Percentiles rank a stretch among this genome's conserved stretches.
phyloP scores from a whole-genome alignment of 2,329 filamentous ascomycete species.

The Aspergillus amoenus region DNA sequence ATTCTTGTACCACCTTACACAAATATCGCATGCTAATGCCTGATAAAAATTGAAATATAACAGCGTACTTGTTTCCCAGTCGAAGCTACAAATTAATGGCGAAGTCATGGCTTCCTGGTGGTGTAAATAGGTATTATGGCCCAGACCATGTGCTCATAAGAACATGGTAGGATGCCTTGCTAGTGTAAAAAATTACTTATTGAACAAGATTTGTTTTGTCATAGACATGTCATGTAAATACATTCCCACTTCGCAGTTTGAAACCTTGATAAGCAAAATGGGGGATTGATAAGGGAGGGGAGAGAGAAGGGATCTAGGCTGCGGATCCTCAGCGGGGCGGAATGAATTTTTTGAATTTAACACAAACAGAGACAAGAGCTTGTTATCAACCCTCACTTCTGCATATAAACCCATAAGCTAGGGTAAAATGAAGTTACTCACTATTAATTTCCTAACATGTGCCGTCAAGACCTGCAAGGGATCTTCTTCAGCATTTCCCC shows the following conservation, averaged over 20 bases:
- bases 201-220: neutral
- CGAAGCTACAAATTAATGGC: neutral
- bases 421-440: slow-evolving; percentile 83
- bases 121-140: neutral
- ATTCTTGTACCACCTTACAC: neutral
- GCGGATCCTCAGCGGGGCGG: neutral
- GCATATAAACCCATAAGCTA: neutral
- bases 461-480: slow-evolving; percentile 93
- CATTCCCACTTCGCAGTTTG: neutral
- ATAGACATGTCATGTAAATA: neutral
- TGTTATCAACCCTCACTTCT: neutral
- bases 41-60: no score
- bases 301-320: no score
- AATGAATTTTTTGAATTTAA: neutral
- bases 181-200: neutral
- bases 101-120: neutral
- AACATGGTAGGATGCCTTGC: neutral
- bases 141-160: neutral
- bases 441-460: slow-evolving; percentile 94
- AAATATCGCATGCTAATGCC: neutral
- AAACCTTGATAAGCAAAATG: neutral
- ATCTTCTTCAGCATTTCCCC: slow-evolving; percentile 74
- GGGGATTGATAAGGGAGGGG: neutral
- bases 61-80: no score
- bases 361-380: neutral